phyloP scores from a whole-genome alignment of 768 basidiomycete species.

The Tylopilus sp. region DNA sequence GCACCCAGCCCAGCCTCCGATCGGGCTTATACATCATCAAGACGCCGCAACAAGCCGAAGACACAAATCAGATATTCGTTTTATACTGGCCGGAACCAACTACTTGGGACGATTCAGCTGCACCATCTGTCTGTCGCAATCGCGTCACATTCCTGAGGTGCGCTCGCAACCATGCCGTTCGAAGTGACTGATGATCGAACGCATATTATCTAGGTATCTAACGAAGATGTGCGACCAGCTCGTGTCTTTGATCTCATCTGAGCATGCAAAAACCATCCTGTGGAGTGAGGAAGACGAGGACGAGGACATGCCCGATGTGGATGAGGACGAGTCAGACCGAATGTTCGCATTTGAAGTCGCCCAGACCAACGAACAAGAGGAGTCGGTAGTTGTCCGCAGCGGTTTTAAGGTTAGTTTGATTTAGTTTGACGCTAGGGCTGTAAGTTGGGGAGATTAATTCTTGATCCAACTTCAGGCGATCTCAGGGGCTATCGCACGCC shows the following conservation, averaged over 20 bases:
- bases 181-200: not conserved
- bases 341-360: constrained; percentile 53
- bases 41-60: not conserved
- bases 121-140: constrained; percentile 45
- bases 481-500: no score
- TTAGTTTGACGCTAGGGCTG: no score
- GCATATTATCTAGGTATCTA: constrained; percentile 43
- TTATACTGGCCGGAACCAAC: constrained; percentile 61
- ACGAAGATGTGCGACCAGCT: constrained; percentile 60
- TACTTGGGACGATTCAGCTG: constrained; percentile 53
- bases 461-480: no score
- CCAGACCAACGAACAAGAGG: constrained; percentile 56
- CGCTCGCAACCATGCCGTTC: not conserved
- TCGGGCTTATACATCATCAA: constrained; percentile 22
- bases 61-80: constrained; percentile 36
- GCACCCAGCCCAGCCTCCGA: constrained; percentile 15
- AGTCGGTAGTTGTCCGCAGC: constrained; percentile 38
- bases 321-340: constrained; percentile 42
- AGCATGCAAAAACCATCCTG: constrained; percentile 43
- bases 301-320: constrained; percentile 25
- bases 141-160: constrained; percentile 63
- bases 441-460: no score
- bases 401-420: constrained; percentile 48
- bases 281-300: constrained; percentile 40
- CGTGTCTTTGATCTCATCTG: constrained; percentile 47